A percentile compares a stretch with the other conserved stretches of the same genome.
Evolutionary conservation across 2,329 filamentous ascomycete species (phyloP).

Genomic region (Endothia cerciana): DNA sequence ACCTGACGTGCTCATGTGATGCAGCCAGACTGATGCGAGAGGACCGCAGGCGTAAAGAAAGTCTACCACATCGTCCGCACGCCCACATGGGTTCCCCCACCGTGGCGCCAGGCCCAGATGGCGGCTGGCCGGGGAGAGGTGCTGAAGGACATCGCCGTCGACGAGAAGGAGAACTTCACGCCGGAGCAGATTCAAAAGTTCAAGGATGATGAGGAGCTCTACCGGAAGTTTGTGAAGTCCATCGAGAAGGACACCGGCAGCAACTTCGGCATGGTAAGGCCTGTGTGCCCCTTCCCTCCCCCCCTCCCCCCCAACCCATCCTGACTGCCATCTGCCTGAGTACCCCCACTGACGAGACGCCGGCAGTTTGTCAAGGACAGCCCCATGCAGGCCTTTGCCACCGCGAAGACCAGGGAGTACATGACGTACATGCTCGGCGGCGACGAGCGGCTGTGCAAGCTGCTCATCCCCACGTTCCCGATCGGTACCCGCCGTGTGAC

Average conservation of each 20-base stretch:
- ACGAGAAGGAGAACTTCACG: conserved; percentile 48
- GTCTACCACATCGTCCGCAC: conserved; percentile 46
- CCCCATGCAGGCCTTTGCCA: conserved; percentile 47
- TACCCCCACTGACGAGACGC: not conserved
- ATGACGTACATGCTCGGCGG: conserved; percentile 53
- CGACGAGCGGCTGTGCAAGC: conserved; percentile 53
- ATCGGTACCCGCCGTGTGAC: conserved; percentile 55
- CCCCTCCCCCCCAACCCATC: too few relatives aligned
- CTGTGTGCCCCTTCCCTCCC: too few relatives aligned
- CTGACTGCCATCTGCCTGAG: conserved; percentile 8
- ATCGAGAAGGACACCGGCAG: conserved; percentile 51
- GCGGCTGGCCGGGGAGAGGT: conserved; percentile 42
- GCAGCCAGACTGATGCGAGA: not conserved
- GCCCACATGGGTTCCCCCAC: conserved; percentile 47
- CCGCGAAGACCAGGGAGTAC: conserved; percentile 46
- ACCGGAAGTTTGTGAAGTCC: conserved; percentile 50
- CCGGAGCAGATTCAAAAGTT: conserved; percentile 51
- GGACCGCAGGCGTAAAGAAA: conserved; percentile 38
- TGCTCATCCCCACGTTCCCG: conserved; percentile 54
- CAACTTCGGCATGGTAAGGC: conserved; percentile 48
- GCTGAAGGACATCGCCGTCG: conserved; percentile 45
- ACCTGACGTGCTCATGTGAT: not conserved
- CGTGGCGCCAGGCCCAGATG: conserved; percentile 41
- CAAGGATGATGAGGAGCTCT: conserved; percentile 49
- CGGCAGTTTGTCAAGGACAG: conserved; percentile 45